Conservation (phyloP, 1,284 basidiomycete genomes). For the Pascua sp. region DNA sequence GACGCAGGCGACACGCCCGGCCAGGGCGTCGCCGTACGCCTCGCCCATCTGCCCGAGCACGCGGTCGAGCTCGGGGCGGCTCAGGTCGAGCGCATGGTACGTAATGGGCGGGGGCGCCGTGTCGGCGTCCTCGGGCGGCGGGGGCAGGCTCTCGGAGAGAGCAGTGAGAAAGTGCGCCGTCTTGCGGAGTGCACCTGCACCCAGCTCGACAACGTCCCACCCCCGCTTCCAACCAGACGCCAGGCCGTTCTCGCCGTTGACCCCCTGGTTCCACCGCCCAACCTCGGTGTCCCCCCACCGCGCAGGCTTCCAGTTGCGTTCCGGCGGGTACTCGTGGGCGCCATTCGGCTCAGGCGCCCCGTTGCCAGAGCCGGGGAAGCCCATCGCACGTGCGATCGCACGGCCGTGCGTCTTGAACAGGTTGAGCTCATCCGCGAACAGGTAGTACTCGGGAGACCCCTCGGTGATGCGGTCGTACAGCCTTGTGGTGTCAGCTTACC, state of each 20-base stretch:
- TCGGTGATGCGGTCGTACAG: constrained; percentile 66
- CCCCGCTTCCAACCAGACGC: constrained; percentile 45
- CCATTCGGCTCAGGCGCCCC: not conserved
- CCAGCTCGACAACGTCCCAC: constrained; percentile 71
- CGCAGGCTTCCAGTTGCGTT: constrained; percentile 38
- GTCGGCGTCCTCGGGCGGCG: constrained; percentile 5
- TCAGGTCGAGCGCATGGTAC: constrained; percentile 92
- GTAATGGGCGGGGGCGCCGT: constrained; percentile 59
- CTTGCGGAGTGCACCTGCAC: constrained; percentile 84
- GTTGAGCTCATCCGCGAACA: constrained; percentile 61
- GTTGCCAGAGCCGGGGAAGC: constrained; percentile 26
- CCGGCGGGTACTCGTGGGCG: constrained; percentile 12
- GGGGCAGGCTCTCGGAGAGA: constrained; percentile 56
- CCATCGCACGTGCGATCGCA: constrained; percentile 56
- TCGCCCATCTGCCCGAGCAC: constrained; percentile 67
- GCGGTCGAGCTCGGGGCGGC: constrained; percentile 77
- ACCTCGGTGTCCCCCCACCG: constrained; percentile 62
- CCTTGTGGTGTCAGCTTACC: constrained; percentile 21
- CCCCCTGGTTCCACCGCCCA: constrained; percentile 63
- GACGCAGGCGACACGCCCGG: constrained; percentile 67
- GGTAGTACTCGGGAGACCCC: constrained; percentile 79
- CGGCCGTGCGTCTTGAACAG: constrained; percentile 52
- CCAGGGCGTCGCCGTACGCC: constrained; percentile 63
- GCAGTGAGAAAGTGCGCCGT: constrained; percentile 81
- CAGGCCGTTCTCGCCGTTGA: constrained; percentile 55